Base-by-base conservation (phyloP, 345 rosid genomes). In the Acer yangbiense region DNA sequence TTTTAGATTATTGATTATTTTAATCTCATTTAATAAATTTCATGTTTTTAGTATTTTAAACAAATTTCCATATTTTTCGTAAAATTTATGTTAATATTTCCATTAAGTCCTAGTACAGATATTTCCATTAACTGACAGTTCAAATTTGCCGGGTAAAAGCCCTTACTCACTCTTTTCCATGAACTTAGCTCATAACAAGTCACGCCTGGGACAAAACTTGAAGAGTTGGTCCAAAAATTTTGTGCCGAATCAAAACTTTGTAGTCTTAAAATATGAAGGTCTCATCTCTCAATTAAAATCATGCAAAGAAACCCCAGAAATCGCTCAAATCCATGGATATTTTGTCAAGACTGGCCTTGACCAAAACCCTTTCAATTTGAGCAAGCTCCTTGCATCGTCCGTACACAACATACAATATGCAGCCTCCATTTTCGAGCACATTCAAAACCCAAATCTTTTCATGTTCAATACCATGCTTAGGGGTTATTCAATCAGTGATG, bases 311-410 rank as follows among this genome's bases (percentile, higher is more conserved):
- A 72, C 75, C 6, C 57, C 64, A 62, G 80, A 87, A 78, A 83
- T 87, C 78, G 86, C 86, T 78, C 89, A 85, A 79, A 73, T 90
- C 68, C 94, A 90, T 79, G 86, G 85, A 48, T 86, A n/a, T 72
- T 76, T 89, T 79, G 80, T 92, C 77, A 90, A 86, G 80, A 73
- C 86, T 6, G 94, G 93, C 20, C 78, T 90, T 39, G 88, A 86
- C 57, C 78, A 63, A 29, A 89, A 89, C 68, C 80, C 84, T 72
- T 90, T 86, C 84, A 68, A 83, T 43, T 75, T 78, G 68, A 89
- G 94, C 86, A 92, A 89, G 89, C 90, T 92, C 46, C 83, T 92
- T 43, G 90, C 94, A 57, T 82, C 83, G 76, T 83, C 93, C 39
- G n/a, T 81, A 72, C 79, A 25, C 20, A 86, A 88, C 35, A 61